Conservation (phyloP, 495 filamentous ascomycete species). For the Tuber borchii region DNA sequence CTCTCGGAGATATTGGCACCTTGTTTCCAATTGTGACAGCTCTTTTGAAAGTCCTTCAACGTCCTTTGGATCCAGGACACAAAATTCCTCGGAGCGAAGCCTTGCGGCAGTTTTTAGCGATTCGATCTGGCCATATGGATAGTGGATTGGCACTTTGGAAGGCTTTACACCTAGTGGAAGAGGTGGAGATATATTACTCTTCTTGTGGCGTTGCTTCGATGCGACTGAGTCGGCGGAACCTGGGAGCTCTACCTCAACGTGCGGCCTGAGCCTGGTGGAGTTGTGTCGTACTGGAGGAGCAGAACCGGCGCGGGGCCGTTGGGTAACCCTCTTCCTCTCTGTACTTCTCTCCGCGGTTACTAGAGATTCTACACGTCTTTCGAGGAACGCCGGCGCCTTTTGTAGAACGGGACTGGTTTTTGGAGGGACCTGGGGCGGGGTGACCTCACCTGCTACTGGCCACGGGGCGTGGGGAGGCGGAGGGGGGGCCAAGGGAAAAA, state of each 20-base stretch:
- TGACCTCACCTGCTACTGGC: conserved; percentile 16
- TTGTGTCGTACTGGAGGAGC: conserved; percentile 28
- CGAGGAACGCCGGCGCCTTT: conserved; percentile 19
- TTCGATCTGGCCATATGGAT: conserved; percentile 51
- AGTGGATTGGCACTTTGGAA: conserved; percentile 47
- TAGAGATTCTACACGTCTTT: conserved; percentile 2
- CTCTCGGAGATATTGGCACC: conserved; percentile 63
- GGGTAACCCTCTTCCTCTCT: conserved; percentile 14
- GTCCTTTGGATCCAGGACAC: conserved; percentile 60
- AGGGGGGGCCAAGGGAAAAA: conserved; percentile 18
- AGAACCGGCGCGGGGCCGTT: conserved; percentile 32
- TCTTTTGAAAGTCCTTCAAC: conserved; percentile 64
- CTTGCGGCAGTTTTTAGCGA: conserved; percentile 57
- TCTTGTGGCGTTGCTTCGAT: conserved; percentile 44
- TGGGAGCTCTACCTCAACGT: conserved; percentile 39
- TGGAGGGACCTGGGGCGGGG: conserved; percentile 32
- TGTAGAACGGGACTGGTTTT: conserved; percentile 14
- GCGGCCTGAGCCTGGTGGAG: conserved; percentile 30
- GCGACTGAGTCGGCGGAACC: conserved; percentile 43
- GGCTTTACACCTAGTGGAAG: conserved; percentile 56
- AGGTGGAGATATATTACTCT: conserved; percentile 38
- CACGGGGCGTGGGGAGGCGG: conserved; percentile 28
- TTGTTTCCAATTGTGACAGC: conserved; percentile 61
- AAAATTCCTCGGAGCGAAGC: conserved; percentile 58
- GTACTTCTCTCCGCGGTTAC: neutral